Evolutionary conservation across 2,329 filamentous ascomycete species (phyloP).

Genomic region (Ilyonectria robusta): DNA sequence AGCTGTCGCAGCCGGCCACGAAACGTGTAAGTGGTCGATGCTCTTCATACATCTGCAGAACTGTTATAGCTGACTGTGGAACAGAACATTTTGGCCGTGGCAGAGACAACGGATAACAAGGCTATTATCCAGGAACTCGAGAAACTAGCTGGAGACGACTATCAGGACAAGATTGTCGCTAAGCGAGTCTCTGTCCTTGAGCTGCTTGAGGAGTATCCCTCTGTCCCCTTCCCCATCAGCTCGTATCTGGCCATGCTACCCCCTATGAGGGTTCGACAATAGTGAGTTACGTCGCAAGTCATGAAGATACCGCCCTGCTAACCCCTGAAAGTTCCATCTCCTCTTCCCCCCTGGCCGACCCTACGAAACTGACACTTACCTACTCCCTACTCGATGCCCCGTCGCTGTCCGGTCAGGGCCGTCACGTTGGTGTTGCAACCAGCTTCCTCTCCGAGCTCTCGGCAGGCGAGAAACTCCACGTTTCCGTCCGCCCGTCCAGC

Average conservation of each 20-base stretch:
- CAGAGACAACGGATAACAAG: slow-evolving; percentile 65
- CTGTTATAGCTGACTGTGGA: neutral
- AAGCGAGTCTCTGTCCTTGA: slow-evolving; percentile 77
- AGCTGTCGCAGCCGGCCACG: slow-evolving; percentile 80
- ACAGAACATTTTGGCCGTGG: slow-evolving; percentile 58
- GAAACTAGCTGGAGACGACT: slow-evolving; percentile 62
- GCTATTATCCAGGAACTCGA: slow-evolving; percentile 59
- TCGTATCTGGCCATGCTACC: slow-evolving; percentile 80
- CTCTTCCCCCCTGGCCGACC: slow-evolving; percentile 76
- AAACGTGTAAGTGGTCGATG: slow-evolving; percentile 66
- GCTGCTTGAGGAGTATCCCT: slow-evolving; percentile 75
- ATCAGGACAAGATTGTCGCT: slow-evolving; percentile 62
- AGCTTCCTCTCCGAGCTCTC: slow-evolving; percentile 69
- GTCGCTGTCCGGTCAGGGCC: slow-evolving; percentile 64
- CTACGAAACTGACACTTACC: slow-evolving; percentile 73
- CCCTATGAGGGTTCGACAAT: slow-evolving; percentile 84
- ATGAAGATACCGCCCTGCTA: neutral
- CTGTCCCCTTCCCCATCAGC: slow-evolving; percentile 73
- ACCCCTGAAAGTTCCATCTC: slow-evolving; percentile 72
- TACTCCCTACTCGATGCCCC: slow-evolving; percentile 75
- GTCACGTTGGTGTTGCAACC: slow-evolving; percentile 72
- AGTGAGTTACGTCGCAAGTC: slow-evolving; percentile 54
- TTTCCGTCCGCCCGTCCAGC: slow-evolving; percentile 63
- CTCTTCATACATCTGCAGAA: neutral
- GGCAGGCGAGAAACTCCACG: slow-evolving; percentile 59